These are phyloP conservation scores for Nematocida homosporus DNA, from an alignment of 371 early-diverging fungal genomes.

Conservation along the genomic window DNA sequence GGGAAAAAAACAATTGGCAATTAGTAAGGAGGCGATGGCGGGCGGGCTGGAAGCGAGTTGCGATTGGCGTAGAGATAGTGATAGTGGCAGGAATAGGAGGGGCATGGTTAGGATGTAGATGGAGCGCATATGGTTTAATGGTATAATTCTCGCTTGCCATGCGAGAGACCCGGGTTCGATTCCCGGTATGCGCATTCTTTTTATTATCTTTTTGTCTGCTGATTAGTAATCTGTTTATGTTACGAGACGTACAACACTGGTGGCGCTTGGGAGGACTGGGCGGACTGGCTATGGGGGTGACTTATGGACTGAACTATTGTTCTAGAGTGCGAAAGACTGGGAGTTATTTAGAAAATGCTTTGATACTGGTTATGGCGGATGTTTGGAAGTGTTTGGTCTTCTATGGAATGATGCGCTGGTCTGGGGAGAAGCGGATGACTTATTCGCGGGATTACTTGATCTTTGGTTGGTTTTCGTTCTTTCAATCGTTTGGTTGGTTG, in stretches of 20 bases:
- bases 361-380: constrained; percentile 3
- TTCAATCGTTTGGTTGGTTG: constrained; percentile 38
- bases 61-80: too few relatives aligned
- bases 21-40: too few relatives aligned
- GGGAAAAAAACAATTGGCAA: constrained; percentile 32
- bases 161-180: constrained; percentile 72
- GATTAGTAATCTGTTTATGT: background rate
- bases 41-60: too few relatives aligned
- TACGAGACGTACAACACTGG: too few relatives aligned
- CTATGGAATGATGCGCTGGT: background rate
- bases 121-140: constrained; percentile 70
- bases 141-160: constrained; percentile 71
- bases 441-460: constrained; percentile 16
- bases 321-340: too few relatives aligned
- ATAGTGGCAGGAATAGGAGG: background rate
- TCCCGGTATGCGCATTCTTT: constrained; percentile 70
- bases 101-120: background rate
- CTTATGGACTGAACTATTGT: too few relatives aligned
- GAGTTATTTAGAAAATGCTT: too few relatives aligned
- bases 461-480: constrained; percentile 24
- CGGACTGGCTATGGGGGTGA: too few relatives aligned
- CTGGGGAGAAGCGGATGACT: background rate
- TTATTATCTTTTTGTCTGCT: constrained; percentile 32
- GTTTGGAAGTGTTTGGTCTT: background rate
- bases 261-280: too few relatives aligned